phyloP scores from a whole-genome alignment of 371 early-diverging fungal species.

The Apophysomyces elegans region DNA sequence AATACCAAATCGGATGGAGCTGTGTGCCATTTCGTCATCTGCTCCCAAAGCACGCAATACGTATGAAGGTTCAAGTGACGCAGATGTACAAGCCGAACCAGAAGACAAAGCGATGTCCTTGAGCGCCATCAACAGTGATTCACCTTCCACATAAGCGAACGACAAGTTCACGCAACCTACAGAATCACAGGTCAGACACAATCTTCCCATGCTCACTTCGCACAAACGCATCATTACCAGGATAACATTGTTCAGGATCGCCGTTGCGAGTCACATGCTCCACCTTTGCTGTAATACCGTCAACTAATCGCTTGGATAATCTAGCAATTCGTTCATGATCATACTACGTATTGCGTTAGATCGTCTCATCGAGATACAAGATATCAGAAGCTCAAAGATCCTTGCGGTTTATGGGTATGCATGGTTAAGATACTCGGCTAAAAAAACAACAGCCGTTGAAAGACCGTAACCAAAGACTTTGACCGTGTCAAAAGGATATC shows the following conservation, averaged over 20 bases:
- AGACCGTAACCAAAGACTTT: not conserved
- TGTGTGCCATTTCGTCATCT: constrained; percentile 98
- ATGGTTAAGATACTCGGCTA: too few relatives aligned
- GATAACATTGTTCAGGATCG: constrained; percentile 80
- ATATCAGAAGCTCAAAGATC: too few relatives aligned
- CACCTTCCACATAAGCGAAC: constrained; percentile 99
- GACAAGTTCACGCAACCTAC: constrained; percentile 96
- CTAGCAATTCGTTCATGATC: constrained; percentile 77
- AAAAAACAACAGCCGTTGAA: too few relatives aligned
- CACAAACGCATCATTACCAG: constrained; percentile 47
- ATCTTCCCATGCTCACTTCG: not conserved
- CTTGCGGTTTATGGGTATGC: too few relatives aligned
- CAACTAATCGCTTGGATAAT: constrained; percentile 82
- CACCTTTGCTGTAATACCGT: constrained; percentile 79
- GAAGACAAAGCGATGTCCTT: constrained; percentile 98
- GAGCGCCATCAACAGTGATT: constrained; percentile 98
- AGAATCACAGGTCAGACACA: not conserved
- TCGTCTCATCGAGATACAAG: not conserved
- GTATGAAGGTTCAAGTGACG: constrained; percentile 98
- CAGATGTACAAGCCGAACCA: constrained; percentile 99
- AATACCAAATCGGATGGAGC: constrained; percentile 98
- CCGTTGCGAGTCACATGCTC: constrained; percentile 91
- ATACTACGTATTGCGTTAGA: constrained; percentile 54
- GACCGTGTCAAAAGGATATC: constrained; percentile 27
- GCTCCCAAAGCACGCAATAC: constrained; percentile 98